These are phyloP conservation scores for Olyra latifolia DNA, from an alignment of 176 grass and related monocot genomes.

Conservation along the genomic window DNA sequence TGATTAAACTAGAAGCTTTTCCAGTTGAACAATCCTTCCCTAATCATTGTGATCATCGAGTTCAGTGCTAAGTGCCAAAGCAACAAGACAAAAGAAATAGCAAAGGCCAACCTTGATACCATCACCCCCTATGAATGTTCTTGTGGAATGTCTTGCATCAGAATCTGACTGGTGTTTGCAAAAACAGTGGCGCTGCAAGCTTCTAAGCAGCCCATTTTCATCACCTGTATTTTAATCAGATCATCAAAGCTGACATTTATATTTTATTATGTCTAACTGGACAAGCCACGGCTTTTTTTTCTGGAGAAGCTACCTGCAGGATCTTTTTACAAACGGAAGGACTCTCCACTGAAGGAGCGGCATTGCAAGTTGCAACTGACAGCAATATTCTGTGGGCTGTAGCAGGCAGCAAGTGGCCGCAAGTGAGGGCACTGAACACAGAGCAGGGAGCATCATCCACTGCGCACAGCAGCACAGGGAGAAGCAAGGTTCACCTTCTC, in stretches of 20 bases:
- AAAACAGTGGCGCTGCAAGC: neutral
- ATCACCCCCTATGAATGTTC: neutral
- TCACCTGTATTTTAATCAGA: neutral
- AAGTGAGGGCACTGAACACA: neutral
- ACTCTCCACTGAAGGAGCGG: neutral
- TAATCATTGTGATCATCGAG: neutral
- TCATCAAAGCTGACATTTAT: neutral
- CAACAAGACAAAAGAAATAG: neutral
- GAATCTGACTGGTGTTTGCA: neutral
- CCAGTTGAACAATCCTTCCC: neutral
- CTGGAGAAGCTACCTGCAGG: neutral
- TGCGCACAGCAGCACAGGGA: neutral
- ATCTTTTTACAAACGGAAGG: neutral
- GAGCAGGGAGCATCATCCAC: neutral
- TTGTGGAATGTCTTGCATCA: neutral
- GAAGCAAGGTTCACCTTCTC: slow-evolving; percentile 13
- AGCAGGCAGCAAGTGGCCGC: neutral
- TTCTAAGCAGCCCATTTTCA: neutral
- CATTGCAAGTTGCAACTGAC: slow-evolving; percentile 12
- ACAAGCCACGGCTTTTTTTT: neutral
- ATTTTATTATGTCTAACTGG: neutral
- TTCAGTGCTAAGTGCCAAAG: neutral
- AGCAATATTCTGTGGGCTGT: neutral
- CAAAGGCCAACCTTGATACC: neutral
- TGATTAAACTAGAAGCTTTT: neutral